Base-by-base conservation (phyloP, 441 rosid species). In the Cnidoscolus chayamansa region DNA sequence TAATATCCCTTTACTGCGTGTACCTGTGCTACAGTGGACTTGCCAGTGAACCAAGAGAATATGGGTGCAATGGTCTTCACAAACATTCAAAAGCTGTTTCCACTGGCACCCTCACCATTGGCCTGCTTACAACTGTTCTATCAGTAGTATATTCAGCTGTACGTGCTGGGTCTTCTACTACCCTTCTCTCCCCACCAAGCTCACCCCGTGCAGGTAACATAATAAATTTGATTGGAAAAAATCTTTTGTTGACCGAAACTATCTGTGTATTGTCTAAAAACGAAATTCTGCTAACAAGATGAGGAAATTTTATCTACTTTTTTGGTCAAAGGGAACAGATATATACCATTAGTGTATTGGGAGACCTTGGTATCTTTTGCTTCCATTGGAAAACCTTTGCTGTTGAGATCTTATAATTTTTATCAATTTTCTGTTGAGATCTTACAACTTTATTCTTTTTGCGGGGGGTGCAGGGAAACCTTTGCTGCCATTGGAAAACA, bases 111-210 rank as follows among this genome's bases (percentile, higher is more conserved):
- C 85, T 91, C 78, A 83, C 93, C 54, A 31, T 93, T 58, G 98
- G 98, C 12, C 85, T 93, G 76, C 81, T 93, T 59, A 89, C 97
- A 54, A 89, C 98, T 75, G 88, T 89, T 76, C 85, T 93, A 0
- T 93, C 96, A 65, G 97, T 93, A 4, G 94, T 91, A 30, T 93
- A 91, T 67, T 93, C 98, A 11, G 97, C 98, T 60, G 96, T 91
- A 35, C 97, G 97, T 69, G 98, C 94, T 76, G 98, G 98, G 32
- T 93, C 98, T 64, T 93, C 97, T 50, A 87, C 94, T 0, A 85
- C 89, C 47, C 83, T 93, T 76, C 89, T 91, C 65, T 86, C 95
- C 35, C 79, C 92, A 54, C 94, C 98, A 70, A 86, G 85, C 79
- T 93, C 98, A 68, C 97, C 97, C 54, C 91, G 90, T 20, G 91